Conservation (phyloP, 2,329 filamentous ascomycete genomes). For the Verticillium tricorpus region DNA sequence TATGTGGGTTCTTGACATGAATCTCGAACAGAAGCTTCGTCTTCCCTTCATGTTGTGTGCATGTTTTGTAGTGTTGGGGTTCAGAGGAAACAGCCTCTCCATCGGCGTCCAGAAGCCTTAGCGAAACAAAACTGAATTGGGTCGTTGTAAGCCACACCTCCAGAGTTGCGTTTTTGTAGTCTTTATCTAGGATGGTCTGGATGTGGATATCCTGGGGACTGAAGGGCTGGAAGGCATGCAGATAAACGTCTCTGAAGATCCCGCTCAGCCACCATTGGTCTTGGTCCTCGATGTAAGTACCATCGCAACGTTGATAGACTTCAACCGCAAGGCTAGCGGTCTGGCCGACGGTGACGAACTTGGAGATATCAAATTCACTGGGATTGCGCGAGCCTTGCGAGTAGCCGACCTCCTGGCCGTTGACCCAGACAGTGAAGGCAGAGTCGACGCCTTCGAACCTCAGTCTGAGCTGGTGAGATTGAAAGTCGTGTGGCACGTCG, state of each 20-base stretch:
- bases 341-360: slow-evolving; percentile 34
- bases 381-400: slow-evolving; percentile 69
- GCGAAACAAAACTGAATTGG: slow-evolving; percentile 13
- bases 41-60: not conserved
- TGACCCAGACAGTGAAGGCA: slow-evolving; percentile 67
- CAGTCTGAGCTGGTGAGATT: slow-evolving; percentile 55
- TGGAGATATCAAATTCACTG: slow-evolving; percentile 66
- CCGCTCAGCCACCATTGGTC: slow-evolving; percentile 66
- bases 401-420: slow-evolving; percentile 64
- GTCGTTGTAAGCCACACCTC: slow-evolving; percentile 39
- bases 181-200: slow-evolving; percentile 49
- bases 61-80: not conserved
- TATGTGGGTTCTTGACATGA: slow-evolving; percentile 44
- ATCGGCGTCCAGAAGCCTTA: slow-evolving; percentile 25
- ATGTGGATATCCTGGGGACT: slow-evolving; percentile 54
- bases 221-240: slow-evolving; percentile 55
- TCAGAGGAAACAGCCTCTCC: slow-evolving; percentile 3
- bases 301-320: slow-evolving; percentile 70
- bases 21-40: slow-evolving; percentile 16
- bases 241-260: slow-evolving; percentile 66
- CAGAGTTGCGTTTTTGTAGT: slow-evolving; percentile 50
- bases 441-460: slow-evolving; percentile 73
- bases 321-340: slow-evolving; percentile 59
- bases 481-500: slow-evolving; percentile 39
- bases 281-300: slow-evolving; percentile 67